Evolutionary conservation across 371 early-diverging fungal genomes (phyloP).

Genomic region (Mucor indicus): DNA sequence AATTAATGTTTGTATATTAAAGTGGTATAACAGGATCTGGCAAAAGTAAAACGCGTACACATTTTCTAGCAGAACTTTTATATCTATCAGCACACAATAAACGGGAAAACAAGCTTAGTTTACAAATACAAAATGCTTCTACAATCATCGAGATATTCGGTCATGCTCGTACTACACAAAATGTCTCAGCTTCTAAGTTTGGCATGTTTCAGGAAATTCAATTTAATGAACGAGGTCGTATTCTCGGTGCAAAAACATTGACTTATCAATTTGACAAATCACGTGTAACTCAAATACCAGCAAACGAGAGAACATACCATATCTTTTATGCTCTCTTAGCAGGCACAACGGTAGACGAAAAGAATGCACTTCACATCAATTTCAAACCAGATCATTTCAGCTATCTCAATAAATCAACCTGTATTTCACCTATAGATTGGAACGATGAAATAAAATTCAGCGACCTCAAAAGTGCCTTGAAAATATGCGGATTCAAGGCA

Average conservation of each 20-base stretch:
- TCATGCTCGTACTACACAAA: constrained; percentile 66
- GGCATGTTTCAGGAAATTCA: constrained; percentile 83
- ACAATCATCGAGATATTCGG: constrained; percentile 77
- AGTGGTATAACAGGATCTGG: constrained; percentile 88
- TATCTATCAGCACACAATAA: constrained; percentile 67
- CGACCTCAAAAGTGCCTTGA: constrained; percentile 71
- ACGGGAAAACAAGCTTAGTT: constrained; percentile 67
- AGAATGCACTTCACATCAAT: constrained; percentile 42
- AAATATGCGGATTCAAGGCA: constrained; percentile 74
- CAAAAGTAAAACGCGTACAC: constrained; percentile 68
- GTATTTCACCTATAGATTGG: constrained; percentile 21
- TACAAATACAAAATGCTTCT: constrained; percentile 68
- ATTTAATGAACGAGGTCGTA: constrained; percentile 80
- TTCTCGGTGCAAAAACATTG: constrained; percentile 82
- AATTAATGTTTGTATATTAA: too few relatives aligned
- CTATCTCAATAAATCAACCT: constrained; percentile 32
- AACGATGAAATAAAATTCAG: constrained; percentile 57
- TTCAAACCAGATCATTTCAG: constrained; percentile 37
- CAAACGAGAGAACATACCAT: constrained; percentile 76
- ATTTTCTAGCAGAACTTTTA: constrained; percentile 66
- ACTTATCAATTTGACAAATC: constrained; percentile 86
- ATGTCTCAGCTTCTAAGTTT: constrained; percentile 72
- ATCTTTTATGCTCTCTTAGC: constrained; percentile 83
- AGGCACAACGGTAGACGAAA: constrained; percentile 48
- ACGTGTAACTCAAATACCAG: constrained; percentile 58